Percentiles rank a stretch among this genome's conserved stretches.
Conservation (phyloP, 2,329 filamentous ascomycete species). For the Drechslerella coelobrocha region DNA sequence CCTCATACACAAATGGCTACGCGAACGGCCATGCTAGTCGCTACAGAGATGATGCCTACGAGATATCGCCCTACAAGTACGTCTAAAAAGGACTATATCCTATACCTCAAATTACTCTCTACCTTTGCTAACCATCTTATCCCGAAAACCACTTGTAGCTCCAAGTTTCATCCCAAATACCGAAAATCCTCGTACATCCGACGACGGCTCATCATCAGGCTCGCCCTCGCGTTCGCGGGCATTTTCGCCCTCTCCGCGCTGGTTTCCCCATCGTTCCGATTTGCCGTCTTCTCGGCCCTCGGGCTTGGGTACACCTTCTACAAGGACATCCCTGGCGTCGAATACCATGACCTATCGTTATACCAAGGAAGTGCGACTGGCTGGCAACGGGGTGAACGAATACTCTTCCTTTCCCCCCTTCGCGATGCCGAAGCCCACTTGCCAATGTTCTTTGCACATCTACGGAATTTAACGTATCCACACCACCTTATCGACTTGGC, state of each 20-base stretch:
- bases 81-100: too few relatives aligned
- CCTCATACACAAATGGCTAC: slow-evolving; percentile 35
- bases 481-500: slow-evolving; percentile 95
- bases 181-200: slow-evolving; percentile 36
- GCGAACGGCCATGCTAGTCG: slow-evolving; percentile 39
- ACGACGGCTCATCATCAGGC: slow-evolving; percentile 33
- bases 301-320: slow-evolving; percentile 45
- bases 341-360: slow-evolving; percentile 93
- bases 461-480: slow-evolving; percentile 95
- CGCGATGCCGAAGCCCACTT: slow-evolving; percentile 91
- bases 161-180: slow-evolving; percentile 44
- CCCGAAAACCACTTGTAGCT: slow-evolving; percentile 13
- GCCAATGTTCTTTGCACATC: slow-evolving; percentile 97
- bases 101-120: background rate
- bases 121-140: slow-evolving; percentile 16
- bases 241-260: slow-evolving; percentile 31
- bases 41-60: slow-evolving; percentile 36
- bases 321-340: slow-evolving; percentile 76
- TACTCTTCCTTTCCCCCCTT: slow-evolving; percentile 90
- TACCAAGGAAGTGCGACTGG: slow-evolving; percentile 89
- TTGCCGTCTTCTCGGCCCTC: slow-evolving; percentile 29
- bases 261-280: slow-evolving; percentile 39
- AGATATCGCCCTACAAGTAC: slow-evolving; percentile 48
- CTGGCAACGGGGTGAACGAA: slow-evolving; percentile 95
- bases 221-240: slow-evolving; percentile 13